These are phyloP conservation scores for Diplodia intermedia DNA, from an alignment of 2,329 filamentous ascomycete species.

Conservation along the genomic window DNA sequence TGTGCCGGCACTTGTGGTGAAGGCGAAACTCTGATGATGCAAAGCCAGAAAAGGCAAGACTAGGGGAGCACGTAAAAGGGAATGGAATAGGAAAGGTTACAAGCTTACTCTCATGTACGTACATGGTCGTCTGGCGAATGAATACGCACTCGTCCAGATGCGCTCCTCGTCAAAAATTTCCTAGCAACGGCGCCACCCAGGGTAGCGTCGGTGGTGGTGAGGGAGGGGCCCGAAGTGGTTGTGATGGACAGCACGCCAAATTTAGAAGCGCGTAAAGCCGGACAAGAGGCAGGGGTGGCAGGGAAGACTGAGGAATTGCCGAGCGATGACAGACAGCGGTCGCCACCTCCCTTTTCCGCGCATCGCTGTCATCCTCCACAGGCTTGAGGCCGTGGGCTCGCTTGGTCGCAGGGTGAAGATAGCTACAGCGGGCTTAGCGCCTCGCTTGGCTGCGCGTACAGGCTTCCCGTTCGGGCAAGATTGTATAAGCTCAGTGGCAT, in stretches of 20 bases:
- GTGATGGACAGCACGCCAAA: slow-evolving; percentile 14
- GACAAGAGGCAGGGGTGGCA: slow-evolving; percentile 1
- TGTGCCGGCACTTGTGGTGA: neutral
- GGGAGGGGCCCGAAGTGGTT: slow-evolving; percentile 11
- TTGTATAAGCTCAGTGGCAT: slow-evolving; percentile 7
- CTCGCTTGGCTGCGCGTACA: slow-evolving; percentile 4
- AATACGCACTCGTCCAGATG: neutral
- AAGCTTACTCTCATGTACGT: neutral
- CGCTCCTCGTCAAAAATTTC: slow-evolving; percentile 10
- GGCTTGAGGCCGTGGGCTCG: neutral
- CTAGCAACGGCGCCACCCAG: neutral
- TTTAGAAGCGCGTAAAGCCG: slow-evolving; percentile 16
- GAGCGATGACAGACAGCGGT: neutral
- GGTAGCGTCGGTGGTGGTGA: neutral
- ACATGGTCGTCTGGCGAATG: neutral
- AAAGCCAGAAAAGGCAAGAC: neutral
- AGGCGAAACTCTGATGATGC: slow-evolving; percentile 23
- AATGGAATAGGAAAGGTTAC: slow-evolving; percentile 2
- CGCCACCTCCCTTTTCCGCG: slow-evolving; percentile 23
- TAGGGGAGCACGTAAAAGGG: neutral
- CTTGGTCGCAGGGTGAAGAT: neutral
- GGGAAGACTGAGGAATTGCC: slow-evolving; percentile 5
- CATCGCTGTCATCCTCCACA: neutral
- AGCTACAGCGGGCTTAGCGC: slow-evolving; percentile 6
- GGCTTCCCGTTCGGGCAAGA: slow-evolving; percentile 22